A percentile compares a stretch with the other conserved stretches of the same genome.
Evolutionary conservation across 768 basidiomycete genomes (phyloP).

Genomic region (Leucosporidium scottii): DNA sequence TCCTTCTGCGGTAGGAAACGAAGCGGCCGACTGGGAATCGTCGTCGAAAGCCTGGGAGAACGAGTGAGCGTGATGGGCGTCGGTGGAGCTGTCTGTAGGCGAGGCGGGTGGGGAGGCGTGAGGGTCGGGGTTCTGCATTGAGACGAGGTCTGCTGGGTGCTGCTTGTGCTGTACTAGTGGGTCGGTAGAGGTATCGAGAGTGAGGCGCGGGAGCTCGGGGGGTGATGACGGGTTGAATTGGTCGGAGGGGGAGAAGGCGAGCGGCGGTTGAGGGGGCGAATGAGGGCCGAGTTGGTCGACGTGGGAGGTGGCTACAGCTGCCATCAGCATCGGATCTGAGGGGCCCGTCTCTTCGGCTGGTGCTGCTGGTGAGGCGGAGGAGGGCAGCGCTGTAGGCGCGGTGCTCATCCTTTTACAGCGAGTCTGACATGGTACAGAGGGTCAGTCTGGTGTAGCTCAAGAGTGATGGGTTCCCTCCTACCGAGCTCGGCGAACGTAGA

Average conservation of each 20-base stretch:
- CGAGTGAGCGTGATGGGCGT: background rate
- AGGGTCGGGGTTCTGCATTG: slow-evolving; percentile 9
- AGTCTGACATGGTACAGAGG: too few relatives aligned
- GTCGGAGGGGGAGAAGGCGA: background rate
- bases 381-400: too few relatives aligned
- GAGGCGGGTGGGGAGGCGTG: slow-evolving; percentile 4
- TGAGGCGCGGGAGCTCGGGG: background rate
- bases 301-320: background rate
- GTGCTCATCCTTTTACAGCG: too few relatives aligned
- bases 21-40: background rate
- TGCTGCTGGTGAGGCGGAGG: too few relatives aligned
- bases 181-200: background rate
- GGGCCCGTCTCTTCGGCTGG: too few relatives aligned
- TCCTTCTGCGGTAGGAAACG: background rate
- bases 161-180: slow-evolving; percentile 6
- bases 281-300: slow-evolving; percentile 3
- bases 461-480: too few relatives aligned
- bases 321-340: background rate
- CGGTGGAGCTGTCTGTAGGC: background rate
- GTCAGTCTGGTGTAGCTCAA: too few relatives aligned
- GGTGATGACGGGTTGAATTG: background rate
- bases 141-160: slow-evolving; percentile 29
- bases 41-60: slow-evolving; percentile 10
- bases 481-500: too few relatives aligned
- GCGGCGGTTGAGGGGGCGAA: background rate